Evolutionary conservation across 2,329 filamentous ascomycete genomes (phyloP).

Genomic region (Ampelomyces quisqualis): DNA sequence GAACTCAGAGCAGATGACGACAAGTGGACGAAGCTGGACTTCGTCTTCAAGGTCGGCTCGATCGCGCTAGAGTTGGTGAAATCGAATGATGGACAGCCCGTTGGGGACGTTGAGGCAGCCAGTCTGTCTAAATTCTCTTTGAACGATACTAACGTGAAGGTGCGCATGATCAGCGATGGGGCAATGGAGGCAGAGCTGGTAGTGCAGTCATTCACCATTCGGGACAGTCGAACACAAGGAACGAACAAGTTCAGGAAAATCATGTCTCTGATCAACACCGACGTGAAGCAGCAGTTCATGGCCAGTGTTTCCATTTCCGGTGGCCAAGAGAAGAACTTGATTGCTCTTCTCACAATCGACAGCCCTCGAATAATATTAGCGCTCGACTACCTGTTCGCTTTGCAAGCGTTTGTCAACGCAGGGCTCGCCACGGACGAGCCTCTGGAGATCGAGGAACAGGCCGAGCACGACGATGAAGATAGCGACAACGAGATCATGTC

Average conservation of each 20-base stretch:
- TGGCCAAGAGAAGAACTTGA: slow-evolving; percentile 75
- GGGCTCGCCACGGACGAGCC: slow-evolving; percentile 60
- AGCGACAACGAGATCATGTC: slow-evolving; percentile 41
- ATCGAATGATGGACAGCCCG: slow-evolving; percentile 71
- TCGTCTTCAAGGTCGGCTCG: slow-evolving; percentile 85
- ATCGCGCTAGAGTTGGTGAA: slow-evolving; percentile 86
- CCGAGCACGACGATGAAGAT: slow-evolving; percentile 53
- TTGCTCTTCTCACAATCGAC: slow-evolving; percentile 90
- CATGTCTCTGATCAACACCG: slow-evolving; percentile 94
- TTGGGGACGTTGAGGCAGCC: slow-evolving; percentile 73
- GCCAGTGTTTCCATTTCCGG: slow-evolving; percentile 91
- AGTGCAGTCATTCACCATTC: slow-evolving; percentile 91
- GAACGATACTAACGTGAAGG: slow-evolving; percentile 87
- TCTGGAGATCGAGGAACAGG: slow-evolving; percentile 63
- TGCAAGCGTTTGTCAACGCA: slow-evolving; percentile 78
- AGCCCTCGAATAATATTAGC: slow-evolving; percentile 94
- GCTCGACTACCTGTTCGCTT: slow-evolving; percentile 88
- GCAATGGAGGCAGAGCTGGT: slow-evolving; percentile 90
- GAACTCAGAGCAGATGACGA: slow-evolving; percentile 69
- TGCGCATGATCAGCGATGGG: slow-evolving; percentile 88
- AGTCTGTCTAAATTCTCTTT: slow-evolving; percentile 93
- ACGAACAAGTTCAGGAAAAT: slow-evolving; percentile 97
- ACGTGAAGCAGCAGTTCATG: slow-evolving; percentile 95
- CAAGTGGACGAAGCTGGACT: slow-evolving; percentile 89
- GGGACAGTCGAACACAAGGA: slow-evolving; percentile 84